A percentile compares a stretch with the other conserved stretches of the same genome.
phyloP scores from a whole-genome alignment of 2,329 filamentous ascomycete species.

The Penicillium hordei region DNA sequence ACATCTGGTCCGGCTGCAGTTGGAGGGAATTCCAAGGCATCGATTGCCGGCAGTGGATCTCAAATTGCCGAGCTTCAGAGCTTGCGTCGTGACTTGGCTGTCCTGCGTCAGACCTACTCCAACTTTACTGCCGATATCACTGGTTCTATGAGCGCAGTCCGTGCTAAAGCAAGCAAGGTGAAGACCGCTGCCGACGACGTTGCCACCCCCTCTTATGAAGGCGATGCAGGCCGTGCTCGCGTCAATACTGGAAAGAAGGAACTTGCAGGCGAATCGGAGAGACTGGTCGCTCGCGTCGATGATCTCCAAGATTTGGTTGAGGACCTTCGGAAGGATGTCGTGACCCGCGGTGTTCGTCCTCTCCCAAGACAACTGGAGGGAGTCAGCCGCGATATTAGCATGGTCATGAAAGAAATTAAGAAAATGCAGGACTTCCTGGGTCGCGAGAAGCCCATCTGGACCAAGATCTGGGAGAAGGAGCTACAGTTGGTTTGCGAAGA shows the following conservation, averaged over 20 bases:
- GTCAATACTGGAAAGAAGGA: constrained; percentile 84
- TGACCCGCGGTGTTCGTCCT: constrained; percentile 85
- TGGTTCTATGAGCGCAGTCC: constrained; percentile 79
- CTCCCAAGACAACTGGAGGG: constrained; percentile 84
- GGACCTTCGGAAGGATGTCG: constrained; percentile 95
- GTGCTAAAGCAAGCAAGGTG: constrained; percentile 76
- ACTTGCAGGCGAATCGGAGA: constrained; percentile 82
- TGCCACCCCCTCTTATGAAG: constrained; percentile 68
- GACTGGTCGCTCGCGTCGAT: constrained; percentile 86
- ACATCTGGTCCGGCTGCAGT: constrained; percentile 22
- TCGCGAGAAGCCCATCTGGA: constrained; percentile 93
- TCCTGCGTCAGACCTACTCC: constrained; percentile 89
- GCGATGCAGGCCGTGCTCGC: constrained; percentile 78
- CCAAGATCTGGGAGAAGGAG: constrained; percentile 99
- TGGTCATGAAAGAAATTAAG: constrained; percentile 80
- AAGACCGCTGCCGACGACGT: constrained; percentile 73
- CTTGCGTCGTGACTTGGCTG: constrained; percentile 82
- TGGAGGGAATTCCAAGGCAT: constrained; percentile 26
- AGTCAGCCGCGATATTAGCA: constrained; percentile 83
- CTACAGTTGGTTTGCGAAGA: constrained; percentile 94
- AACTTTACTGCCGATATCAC: constrained; percentile 87
- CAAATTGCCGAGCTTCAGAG: constrained; percentile 78
- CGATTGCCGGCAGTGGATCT: constrained; percentile 48
- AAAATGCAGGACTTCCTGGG: constrained; percentile 91
- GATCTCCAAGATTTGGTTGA: constrained; percentile 97